Evolutionary conservation across 345 rosid species (phyloP).

Genomic region (Crucihimalaya himalaica): DNA sequence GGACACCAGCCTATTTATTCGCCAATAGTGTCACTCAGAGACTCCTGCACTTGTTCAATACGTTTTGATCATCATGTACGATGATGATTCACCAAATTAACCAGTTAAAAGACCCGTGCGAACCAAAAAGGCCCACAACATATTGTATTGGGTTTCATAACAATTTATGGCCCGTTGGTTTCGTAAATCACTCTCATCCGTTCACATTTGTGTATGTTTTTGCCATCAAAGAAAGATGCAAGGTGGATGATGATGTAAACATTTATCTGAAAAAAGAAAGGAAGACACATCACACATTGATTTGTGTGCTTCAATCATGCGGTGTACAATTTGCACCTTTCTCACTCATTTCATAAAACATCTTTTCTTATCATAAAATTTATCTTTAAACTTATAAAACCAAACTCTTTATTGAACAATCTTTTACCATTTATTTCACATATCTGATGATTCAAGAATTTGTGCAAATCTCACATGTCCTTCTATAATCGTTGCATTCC

Average conservation of each 20-base stretch:
- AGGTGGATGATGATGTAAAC: too few relatives aligned
- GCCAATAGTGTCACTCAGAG: neutral
- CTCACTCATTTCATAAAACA: neutral
- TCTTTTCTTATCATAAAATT: neutral
- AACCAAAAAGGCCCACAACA: neutral
- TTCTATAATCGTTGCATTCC: neutral
- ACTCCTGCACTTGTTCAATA: neutral
- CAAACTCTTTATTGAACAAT: neutral
- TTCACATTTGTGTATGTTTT: too few relatives aligned
- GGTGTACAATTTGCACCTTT: conserved; percentile 33
- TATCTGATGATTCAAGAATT: neutral
- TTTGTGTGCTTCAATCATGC: conserved; percentile 28
- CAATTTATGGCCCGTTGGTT: conserved; percentile 16
- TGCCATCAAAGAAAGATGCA: too few relatives aligned
- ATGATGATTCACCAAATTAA: neutral
- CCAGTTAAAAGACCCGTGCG: neutral
- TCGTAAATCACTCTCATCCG: neutral
- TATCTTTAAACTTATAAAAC: neutral
- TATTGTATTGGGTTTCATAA: neutral
- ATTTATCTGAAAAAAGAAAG: neutral
- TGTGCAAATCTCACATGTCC: neutral
- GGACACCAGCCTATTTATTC: neutral
- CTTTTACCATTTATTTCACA: neutral
- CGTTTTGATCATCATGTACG: neutral
- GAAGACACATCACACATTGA: conserved; percentile 31